phyloP scores from a whole-genome alignment of 768 basidiomycete species.

The Fomitopsis serialis region DNA sequence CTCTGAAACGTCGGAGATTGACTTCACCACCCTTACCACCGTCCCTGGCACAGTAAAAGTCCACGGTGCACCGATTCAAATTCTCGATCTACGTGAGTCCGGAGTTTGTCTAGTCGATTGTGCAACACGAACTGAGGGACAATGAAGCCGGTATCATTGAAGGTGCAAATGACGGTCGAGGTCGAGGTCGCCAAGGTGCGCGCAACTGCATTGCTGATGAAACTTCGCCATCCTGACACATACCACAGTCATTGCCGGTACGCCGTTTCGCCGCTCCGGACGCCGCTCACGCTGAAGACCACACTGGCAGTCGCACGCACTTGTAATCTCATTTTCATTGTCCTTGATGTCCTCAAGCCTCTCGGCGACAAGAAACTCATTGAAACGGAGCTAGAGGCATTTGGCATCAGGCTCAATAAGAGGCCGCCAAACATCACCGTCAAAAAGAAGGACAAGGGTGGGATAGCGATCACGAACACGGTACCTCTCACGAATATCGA shows the following conservation, averaged over 20 bases:
- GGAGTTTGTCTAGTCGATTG: not conserved
- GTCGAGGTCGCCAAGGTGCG: slow-evolving; percentile 90
- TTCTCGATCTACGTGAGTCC: slow-evolving; percentile 79
- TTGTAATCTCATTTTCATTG: slow-evolving; percentile 97
- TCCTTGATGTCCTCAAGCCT: slow-evolving; percentile 97
- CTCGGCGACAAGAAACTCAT: slow-evolving; percentile 91
- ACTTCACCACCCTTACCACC: slow-evolving; percentile 94
- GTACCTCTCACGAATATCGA: slow-evolving; percentile 95
- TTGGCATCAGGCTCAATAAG: slow-evolving; percentile 96
- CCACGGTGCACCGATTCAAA: slow-evolving; percentile 95
- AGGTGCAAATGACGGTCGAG: slow-evolving; percentile 93
- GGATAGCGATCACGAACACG: slow-evolving; percentile 93
- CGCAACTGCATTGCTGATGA: slow-evolving; percentile 10
- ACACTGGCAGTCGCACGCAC: slow-evolving; percentile 84
- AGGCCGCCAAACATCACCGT: slow-evolving; percentile 83
- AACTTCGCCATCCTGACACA: not conserved
- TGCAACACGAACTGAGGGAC: slow-evolving; percentile 16
- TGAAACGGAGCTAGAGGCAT: slow-evolving; percentile 93
- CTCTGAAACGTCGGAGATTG: slow-evolving; percentile 92
- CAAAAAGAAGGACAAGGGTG: slow-evolving; percentile 85
- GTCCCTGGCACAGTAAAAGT: slow-evolving; percentile 93
- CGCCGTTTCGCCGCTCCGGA: slow-evolving; percentile 14
- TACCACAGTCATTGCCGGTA: slow-evolving; percentile 69
- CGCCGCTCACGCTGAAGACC: slow-evolving; percentile 5
- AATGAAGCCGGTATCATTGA: slow-evolving; percentile 90